Conservation (phyloP, 352 stramenopile genomes). For the Pythium diclinum region DNA sequence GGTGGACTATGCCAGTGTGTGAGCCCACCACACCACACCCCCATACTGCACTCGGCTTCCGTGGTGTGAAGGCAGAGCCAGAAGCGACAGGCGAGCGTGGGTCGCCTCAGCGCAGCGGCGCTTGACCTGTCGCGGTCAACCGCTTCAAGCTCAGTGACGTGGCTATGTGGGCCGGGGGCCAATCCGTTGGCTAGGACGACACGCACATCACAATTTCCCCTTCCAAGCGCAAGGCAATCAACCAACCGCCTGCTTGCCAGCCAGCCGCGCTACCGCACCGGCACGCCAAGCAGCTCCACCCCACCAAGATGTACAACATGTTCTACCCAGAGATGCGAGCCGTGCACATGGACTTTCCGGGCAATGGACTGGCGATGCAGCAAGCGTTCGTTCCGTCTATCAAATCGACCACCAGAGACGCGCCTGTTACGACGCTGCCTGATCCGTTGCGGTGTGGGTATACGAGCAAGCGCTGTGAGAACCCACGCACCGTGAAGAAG, state of each 20-base stretch:
- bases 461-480: constrained; percentile 44
- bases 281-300: no score
- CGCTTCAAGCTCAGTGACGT: background rate
- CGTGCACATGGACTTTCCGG: background rate
- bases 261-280: no score
- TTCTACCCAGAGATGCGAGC: background rate
- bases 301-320: background rate
- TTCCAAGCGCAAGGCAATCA: background rate
- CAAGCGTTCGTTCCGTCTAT: background rate
- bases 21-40: background rate
- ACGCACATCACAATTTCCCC: background rate
- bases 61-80: background rate
- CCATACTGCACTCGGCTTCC: background rate
- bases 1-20: background rate
- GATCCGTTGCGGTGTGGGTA: constrained; percentile 38
- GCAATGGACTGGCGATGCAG: background rate
- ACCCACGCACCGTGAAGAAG: constrained; percentile 47
- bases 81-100: background rate
- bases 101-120: background rate
- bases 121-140: background rate
- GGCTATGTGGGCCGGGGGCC: background rate
- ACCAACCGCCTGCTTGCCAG: no score
- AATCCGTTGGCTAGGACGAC: background rate
- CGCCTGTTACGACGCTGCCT: background rate
- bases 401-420: background rate